Evolutionary conservation across 1,284 basidiomycete species (phyloP), one percentile per base, ranked within the genome.

Genomic region (Cystodermella granulosa): DNA sequence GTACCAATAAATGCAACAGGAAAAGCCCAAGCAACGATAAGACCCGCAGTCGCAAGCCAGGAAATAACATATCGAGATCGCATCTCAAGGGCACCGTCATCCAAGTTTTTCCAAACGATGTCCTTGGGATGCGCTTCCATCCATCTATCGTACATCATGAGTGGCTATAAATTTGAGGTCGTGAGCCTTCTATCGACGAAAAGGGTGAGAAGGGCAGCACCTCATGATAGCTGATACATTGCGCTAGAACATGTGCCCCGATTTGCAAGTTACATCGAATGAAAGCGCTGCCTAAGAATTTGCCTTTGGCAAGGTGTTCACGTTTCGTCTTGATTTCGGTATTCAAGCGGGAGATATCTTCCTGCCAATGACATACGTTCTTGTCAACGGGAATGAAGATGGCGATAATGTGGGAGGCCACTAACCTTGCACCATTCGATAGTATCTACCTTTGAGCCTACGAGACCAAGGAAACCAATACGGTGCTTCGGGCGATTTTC

Each of bases 211-310:
- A n/a, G n/a, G n/a, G n/a, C n/a, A n/a, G n/a, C 50, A 73, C 73
- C 58, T 77, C 67, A 54, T 82, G 77, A 56, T 82, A 76, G 37
- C 75, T 72, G 36, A 83, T 61, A 49, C 76, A 79, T 57, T 83
- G 80, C 2, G 74, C 75, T 17, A 85, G 77, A 52, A 87, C 79
- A 61, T 86, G 83, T 2, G 84, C 84, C 8, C 83, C 87, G 53
- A 87, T 79, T 63, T 90, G 87, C 44, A 83, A 74, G 61, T 87
- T 82, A 70, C 88, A 91, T 43, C 84, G 77, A 51, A 91, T 81
- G 65, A 91, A 91, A 1, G 77, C 81, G 46, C 77, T 80, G 16
- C 81, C 81, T 39, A 81, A 56, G 20, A 84, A 82, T 48, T 74
- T 76, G 13, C 76, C 73, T 51, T 76, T 70, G 31, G 67, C 66